phyloP scores from a whole-genome alignment of 495 filamentous ascomycete genomes.

The Stereocaulon alpinum region DNA sequence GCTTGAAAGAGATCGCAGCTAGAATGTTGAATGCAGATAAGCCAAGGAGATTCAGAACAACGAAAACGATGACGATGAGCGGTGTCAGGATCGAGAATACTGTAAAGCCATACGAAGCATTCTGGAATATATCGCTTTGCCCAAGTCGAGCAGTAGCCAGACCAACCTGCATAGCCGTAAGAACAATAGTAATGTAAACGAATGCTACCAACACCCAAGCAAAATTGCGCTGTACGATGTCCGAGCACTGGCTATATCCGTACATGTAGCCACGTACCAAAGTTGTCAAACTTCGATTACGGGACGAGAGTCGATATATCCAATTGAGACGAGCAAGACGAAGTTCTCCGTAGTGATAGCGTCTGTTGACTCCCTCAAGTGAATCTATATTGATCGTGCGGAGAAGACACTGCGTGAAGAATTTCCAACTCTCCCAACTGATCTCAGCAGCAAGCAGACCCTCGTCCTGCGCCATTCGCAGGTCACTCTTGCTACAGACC shows the following conservation, averaged over 20 bases:
- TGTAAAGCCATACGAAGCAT: conserved; percentile 42
- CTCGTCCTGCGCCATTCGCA: conserved; percentile 6
- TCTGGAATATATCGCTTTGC: conserved; percentile 33
- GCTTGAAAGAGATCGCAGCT: background rate
- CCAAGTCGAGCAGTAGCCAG: conserved; percentile 34
- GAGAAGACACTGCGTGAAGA: conserved; percentile 1
- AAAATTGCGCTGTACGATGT: conserved; percentile 39
- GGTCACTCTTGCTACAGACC: conserved; percentile 7
- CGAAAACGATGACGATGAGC: conserved; percentile 13
- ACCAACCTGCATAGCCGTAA: conserved; percentile 52
- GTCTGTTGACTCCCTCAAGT: conserved; percentile 19
- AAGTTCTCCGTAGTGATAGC: conserved; percentile 37
- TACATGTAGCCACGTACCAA: conserved; percentile 23
- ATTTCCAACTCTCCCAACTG: conserved; percentile 3
- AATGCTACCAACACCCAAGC: conserved; percentile 33
- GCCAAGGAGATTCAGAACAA: background rate
- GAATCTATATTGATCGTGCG: background rate
- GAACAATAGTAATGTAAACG: conserved; percentile 43
- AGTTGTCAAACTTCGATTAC: background rate
- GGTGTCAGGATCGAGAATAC: conserved; percentile 37
- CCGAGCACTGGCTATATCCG: conserved; percentile 22
- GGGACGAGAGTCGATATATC: conserved; percentile 21
- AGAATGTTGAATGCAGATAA: background rate
- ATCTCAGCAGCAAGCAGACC: background rate
- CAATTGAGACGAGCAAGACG: conserved; percentile 32